A percentile compares a stretch with the other conserved stretches of the same genome.
These are phyloP conservation scores for Blumeria graminis DNA, from an alignment of 2,329 filamentous ascomycete species.

Conservation along the genomic window DNA sequence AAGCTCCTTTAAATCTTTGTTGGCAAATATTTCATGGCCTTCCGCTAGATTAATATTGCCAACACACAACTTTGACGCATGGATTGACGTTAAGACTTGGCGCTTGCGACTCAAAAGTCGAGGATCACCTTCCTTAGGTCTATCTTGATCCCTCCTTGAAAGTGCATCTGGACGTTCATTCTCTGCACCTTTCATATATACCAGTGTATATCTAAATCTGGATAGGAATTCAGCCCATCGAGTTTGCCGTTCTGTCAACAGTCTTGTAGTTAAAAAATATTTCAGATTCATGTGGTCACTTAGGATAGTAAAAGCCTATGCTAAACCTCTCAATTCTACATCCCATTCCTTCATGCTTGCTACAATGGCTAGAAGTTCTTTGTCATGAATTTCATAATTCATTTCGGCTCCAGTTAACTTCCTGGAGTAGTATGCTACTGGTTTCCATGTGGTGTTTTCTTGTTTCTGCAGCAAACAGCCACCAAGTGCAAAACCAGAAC, in stretches of 20 bases:
- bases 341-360: background rate
- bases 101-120: background rate
- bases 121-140: background rate
- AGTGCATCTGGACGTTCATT: background rate
- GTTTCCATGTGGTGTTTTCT: background rate
- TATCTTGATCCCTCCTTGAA: background rate
- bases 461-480: background rate
- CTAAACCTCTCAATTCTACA: background rate
- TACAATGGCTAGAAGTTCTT: background rate
- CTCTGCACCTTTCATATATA: background rate
- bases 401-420: background rate
- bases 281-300: constrained; percentile 1
- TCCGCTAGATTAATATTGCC: background rate
- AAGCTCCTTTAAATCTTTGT: background rate
- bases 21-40: background rate
- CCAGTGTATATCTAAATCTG: background rate
- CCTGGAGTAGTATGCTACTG: background rate
- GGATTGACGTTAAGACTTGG: background rate
- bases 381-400: constrained; percentile 1
- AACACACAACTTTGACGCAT: background rate
- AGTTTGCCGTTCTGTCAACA: background rate
- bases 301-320: background rate
- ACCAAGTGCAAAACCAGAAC: background rate
- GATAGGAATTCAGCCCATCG: background rate
- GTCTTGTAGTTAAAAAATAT: background rate